phyloP scores from a whole-genome alignment of 1,284 basidiomycete genomes.

The Athelia sp. region DNA sequence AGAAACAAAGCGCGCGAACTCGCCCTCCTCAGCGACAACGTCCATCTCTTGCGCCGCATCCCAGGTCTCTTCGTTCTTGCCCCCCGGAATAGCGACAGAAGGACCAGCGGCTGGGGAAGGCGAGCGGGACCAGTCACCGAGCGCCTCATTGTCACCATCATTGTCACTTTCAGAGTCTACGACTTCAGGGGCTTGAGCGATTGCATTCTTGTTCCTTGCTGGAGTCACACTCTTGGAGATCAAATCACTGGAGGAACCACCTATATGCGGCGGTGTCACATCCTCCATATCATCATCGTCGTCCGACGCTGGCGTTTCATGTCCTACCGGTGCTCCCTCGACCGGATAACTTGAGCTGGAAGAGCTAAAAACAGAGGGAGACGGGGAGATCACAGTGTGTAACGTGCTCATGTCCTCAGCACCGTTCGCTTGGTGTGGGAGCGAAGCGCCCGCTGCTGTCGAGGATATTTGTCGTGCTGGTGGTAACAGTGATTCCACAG shows the following conservation, averaged over 20 bases:
- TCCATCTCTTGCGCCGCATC: conserved; percentile 82
- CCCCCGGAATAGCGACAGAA: conserved; percentile 10
- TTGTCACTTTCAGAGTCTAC: conserved; percentile 11
- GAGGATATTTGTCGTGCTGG: too few species aligned
- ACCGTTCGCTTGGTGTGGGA: too few species aligned
- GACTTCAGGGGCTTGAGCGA: too few species aligned
- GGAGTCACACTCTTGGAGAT: background rate
- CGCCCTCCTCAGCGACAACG: conserved; percentile 77
- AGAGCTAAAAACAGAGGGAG: conserved; percentile 1
- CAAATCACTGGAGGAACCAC: background rate
- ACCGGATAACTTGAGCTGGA: too few species aligned
- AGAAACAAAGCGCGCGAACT: conserved; percentile 89
- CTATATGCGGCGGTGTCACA: conserved; percentile 19
- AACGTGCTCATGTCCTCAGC: too few species aligned
- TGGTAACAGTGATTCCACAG: conserved; percentile 1
- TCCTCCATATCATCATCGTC: conserved; percentile 46
- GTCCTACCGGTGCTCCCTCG: too few species aligned
- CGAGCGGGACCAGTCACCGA: conserved; percentile 47
- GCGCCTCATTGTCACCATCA: conserved; percentile 19
- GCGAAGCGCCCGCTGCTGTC: too few species aligned
- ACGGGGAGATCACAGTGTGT: background rate
- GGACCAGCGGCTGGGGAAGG: conserved; percentile 33
- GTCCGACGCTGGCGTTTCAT: conserved; percentile 8
- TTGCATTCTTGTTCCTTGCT: too few species aligned
- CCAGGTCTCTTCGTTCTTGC: conserved; percentile 38